A percentile compares a stretch with the other conserved stretches of the same genome.
Evolutionary conservation across 139 green algal species (phyloP).

Genomic region (Pseudopediastrum boryanum): DNA sequence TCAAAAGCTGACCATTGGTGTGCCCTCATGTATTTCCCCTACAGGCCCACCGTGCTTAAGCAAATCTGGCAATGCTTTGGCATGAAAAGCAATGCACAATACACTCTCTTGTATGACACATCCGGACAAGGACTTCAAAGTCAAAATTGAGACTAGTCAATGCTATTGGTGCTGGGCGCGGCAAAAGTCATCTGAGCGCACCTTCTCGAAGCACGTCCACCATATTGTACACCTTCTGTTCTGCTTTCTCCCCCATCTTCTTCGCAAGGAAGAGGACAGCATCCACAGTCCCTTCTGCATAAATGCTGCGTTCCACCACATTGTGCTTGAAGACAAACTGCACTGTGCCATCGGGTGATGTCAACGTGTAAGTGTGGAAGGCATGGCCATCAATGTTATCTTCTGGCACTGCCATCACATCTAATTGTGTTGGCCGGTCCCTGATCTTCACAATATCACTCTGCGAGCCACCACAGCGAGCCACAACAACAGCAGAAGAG

Average conservation of each 20-base stretch:
- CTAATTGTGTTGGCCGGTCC: conserved; percentile 31
- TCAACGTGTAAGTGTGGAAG: conserved; percentile 97
- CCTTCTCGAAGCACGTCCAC: too few relatives aligned
- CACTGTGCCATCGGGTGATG: conserved; percentile 80
- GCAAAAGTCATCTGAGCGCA: too few relatives aligned
- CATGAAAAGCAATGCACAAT: too few relatives aligned
- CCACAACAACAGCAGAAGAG: too few relatives aligned
- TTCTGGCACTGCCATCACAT: conserved; percentile 25
- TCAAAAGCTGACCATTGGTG: too few relatives aligned
- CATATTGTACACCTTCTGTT: conserved; percentile 97
- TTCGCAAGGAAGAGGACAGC: conserved; percentile 86
- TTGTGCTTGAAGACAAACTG: conserved; percentile 99
- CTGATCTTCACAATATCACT: conserved; percentile 32
- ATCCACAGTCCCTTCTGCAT: conserved; percentile 97
- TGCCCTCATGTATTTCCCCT: too few relatives aligned
- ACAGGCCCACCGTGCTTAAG: too few relatives aligned
- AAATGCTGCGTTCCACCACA: conserved; percentile 82
- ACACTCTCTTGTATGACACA: too few relatives aligned
- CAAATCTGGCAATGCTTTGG: too few relatives aligned
- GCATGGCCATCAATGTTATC: conserved; percentile 82
- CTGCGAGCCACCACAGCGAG: neutral
- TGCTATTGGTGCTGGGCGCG: too few relatives aligned
- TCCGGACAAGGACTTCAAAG: too few relatives aligned
- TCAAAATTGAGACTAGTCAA: too few relatives aligned
- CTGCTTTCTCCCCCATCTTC: conserved; percentile 59